phyloP scores from a whole-genome alignment of 1,284 basidiomycete species.

The Boletellus sp. region DNA sequence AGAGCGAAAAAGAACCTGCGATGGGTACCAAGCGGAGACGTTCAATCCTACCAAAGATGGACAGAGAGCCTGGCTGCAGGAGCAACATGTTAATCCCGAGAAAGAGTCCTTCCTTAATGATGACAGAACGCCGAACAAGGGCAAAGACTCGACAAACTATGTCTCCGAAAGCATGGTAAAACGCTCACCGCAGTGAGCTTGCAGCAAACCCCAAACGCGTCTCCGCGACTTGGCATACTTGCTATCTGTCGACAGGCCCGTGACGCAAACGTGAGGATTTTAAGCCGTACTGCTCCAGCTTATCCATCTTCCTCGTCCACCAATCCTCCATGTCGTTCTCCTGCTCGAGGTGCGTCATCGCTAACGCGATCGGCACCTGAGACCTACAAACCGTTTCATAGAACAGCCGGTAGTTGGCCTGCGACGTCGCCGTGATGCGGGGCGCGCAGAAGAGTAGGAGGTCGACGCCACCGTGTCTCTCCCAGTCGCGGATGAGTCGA shows the following conservation, averaged over 20 bases:
- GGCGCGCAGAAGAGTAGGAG: not conserved
- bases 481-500: not conserved
- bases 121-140: not conserved
- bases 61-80: too few relatives aligned
- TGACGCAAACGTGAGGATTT: not conserved
- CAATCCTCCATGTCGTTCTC: not conserved
- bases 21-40: too few relatives aligned
- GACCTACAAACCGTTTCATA: not conserved
- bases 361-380: not conserved
- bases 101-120: not conserved
- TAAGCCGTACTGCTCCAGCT: not conserved
- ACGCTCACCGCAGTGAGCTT: not conserved
- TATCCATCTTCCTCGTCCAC: not conserved
- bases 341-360: not conserved
- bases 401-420: not conserved
- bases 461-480: not conserved
- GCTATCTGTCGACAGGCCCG: not conserved
- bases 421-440: not conserved
- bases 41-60: too few relatives aligned
- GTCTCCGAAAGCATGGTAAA: not conserved
- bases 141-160: not conserved
- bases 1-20: too few relatives aligned
- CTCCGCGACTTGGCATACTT: constrained; percentile 1
- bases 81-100: too few relatives aligned
- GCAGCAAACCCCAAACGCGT: not conserved